phyloP scores from a whole-genome alignment of 75 land plant genomes.

The Selaginella tamariscina region DNA sequence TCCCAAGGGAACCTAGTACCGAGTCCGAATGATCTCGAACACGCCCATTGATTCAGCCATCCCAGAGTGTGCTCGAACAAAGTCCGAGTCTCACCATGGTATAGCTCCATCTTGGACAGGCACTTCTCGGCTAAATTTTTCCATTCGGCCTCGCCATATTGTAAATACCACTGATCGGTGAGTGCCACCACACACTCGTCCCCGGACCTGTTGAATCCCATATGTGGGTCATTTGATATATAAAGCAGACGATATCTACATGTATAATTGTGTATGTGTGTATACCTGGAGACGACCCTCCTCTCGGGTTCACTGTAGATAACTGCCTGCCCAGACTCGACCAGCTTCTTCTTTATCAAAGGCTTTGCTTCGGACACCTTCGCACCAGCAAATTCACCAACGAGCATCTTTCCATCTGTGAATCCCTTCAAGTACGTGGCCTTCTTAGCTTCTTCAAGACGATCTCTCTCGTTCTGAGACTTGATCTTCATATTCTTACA shows the following conservation, averaged over 20 bases:
- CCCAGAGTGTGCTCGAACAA: slow-evolving; percentile 78
- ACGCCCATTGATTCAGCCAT: slow-evolving; percentile 93
- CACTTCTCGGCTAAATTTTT: slow-evolving; percentile 48
- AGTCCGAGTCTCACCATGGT: slow-evolving; percentile 47
- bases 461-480: slow-evolving; percentile 80
- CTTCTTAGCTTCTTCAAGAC: slow-evolving; percentile 77
- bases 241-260: no score
- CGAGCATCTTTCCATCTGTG: slow-evolving; percentile 74
- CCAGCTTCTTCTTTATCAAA: slow-evolving; percentile 43
- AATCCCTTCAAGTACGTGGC: slow-evolving; percentile 73
- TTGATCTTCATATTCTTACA: slow-evolving; percentile 68
- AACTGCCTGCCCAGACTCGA: slow-evolving; percentile 47
- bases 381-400: slow-evolving; percentile 52
- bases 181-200: slow-evolving; percentile 94
- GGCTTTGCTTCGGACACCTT: slow-evolving; percentile 79
- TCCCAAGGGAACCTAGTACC: slow-evolving; percentile 92
- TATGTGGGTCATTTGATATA: no score
- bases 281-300: slow-evolving; percentile 75
- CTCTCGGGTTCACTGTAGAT: slow-evolving; percentile 86
- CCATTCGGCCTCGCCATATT: slow-evolving; percentile 80
- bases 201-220: no score
- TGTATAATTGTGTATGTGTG: no score
- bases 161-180: slow-evolving; percentile 90
- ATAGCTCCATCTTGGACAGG: slow-evolving; percentile 52
- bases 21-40: slow-evolving; percentile 84